Percentiles rank a stretch among this genome's conserved stretches.
These are phyloP conservation scores for Dichomitus squalens DNA, from an alignment of 1,284 basidiomycete species.

Conservation along the genomic window DNA sequence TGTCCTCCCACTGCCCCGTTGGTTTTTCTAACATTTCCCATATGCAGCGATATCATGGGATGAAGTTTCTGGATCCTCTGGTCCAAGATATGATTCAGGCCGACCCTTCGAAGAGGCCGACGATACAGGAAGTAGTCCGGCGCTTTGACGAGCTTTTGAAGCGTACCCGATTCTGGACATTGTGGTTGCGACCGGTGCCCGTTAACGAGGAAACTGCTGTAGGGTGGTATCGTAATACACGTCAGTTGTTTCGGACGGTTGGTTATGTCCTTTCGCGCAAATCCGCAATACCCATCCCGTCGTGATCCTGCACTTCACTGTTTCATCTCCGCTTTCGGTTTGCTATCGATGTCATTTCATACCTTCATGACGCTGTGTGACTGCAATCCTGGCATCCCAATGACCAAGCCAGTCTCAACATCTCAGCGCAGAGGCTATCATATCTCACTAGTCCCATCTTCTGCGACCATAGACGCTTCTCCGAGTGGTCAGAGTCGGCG, in stretches of 20 bases:
- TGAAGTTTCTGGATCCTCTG: slow-evolving; percentile 15
- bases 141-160: slow-evolving; percentile 9
- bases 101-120: slow-evolving; percentile 19
- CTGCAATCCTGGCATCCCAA: no score
- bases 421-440: no score
- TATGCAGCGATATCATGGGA: neutral
- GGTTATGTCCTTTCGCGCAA: slow-evolving; percentile 5
- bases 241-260: slow-evolving; percentile 1
- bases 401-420: no score
- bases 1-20: neutral
- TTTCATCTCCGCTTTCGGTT: neutral
- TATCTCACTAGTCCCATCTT: no score
- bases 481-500: no score
- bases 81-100: slow-evolving; percentile 22
- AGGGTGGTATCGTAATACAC: neutral
- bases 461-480: no score
- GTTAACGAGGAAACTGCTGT: neutral
- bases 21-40: no score
- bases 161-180: neutral
- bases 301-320: neutral
- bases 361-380: no score
- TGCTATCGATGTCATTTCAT: neutral
- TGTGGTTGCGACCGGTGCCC: slow-evolving; percentile 4
- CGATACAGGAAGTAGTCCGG: slow-evolving; percentile 15
- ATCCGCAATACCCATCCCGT: neutral